Conservation (phyloP, 1,139 yeast species). For the Protomyces macrosporus region DNA sequence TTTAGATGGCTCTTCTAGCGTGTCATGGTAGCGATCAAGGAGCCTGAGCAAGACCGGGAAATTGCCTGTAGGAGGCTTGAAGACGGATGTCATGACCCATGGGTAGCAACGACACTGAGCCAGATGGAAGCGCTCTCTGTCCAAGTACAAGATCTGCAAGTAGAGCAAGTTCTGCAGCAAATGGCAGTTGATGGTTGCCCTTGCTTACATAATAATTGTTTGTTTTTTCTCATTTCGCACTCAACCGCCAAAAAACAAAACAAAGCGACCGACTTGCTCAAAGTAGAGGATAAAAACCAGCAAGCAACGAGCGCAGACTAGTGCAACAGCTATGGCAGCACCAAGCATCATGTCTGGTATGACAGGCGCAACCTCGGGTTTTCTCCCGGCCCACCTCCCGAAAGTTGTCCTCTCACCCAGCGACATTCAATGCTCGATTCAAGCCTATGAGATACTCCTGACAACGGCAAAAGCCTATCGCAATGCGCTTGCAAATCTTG, state of each 20-base stretch:
- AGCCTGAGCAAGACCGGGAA: conserved; percentile 12
- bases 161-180: too few species aligned
- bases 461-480: conserved; percentile 52
- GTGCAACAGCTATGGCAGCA: not conserved
- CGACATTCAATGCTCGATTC: conserved; percentile 10
- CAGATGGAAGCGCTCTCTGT: too few species aligned
- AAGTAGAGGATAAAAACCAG: not conserved
- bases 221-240: not conserved
- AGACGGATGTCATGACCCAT: not conserved
- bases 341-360: conserved; percentile 4
- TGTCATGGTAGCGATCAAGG: conserved; percentile 4
- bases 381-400: not conserved
- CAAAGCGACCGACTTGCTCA: too few species aligned
- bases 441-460: conserved; percentile 47
- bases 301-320: not conserved
- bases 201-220: not conserved
- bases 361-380: not conserved
- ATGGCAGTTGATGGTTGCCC: not conserved
- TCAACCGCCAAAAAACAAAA: too few species aligned
- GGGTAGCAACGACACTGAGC: too few species aligned
- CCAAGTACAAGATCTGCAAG: too few species aligned
- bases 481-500: conserved; percentile 47
- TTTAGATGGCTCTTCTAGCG: conserved; percentile 1
- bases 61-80: conserved; percentile 7
- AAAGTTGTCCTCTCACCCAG: conserved; percentile 8